Evolutionary conservation across 192 early-diverging fungal genomes (phyloP).

Genomic region (Dimargaris verticillata): DNA sequence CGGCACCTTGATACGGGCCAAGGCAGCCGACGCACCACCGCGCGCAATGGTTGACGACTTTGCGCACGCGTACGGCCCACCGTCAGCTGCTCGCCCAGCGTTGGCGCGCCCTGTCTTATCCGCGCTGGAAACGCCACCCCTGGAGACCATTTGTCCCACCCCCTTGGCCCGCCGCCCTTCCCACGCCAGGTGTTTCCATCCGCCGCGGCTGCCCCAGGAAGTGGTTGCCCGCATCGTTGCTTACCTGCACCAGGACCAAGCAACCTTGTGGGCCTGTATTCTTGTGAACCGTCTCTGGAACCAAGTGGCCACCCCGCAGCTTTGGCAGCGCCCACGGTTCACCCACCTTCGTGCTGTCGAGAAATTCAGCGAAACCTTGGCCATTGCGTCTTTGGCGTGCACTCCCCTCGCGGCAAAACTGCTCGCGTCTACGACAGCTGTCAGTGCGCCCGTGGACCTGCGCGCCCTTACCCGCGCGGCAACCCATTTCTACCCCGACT

Average conservation of each 20-base stretch:
- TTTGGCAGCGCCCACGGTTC: conserved; percentile 32
- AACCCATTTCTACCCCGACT: conserved; percentile 9
- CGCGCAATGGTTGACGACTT: too few relatives aligned
- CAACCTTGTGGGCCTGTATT: conserved; percentile 22
- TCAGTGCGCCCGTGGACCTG: conserved; percentile 9
- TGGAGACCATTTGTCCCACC: too few relatives aligned
- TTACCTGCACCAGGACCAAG: conserved; percentile 14
- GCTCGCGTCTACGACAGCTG: too few relatives aligned
- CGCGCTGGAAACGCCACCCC: too few relatives aligned
- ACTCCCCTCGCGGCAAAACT: too few relatives aligned
- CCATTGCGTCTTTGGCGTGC: conserved; percentile 11
- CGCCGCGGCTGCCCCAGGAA: conserved; percentile 20
- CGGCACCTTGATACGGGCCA: too few relatives aligned
- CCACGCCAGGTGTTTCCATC: too few relatives aligned
- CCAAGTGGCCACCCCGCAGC: conserved; percentile 22
- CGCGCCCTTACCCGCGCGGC: conserved; percentile 14
- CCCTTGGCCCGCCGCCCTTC: too few relatives aligned
- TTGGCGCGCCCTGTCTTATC: too few relatives aligned
- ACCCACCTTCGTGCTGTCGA: conserved; percentile 21
- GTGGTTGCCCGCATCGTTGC: conserved; percentile 19
- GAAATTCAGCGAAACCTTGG: conserved; percentile 16
- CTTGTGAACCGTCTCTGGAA: conserved; percentile 31
- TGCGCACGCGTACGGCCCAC: too few relatives aligned
- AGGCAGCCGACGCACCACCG: too few relatives aligned
- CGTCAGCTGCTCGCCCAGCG: too few relatives aligned